Percentiles rank a stretch among this genome's conserved stretches.
Evolutionary conservation across 495 filamentous ascomycete genomes (phyloP).

Genomic region (Talaromyces wortmannii): DNA sequence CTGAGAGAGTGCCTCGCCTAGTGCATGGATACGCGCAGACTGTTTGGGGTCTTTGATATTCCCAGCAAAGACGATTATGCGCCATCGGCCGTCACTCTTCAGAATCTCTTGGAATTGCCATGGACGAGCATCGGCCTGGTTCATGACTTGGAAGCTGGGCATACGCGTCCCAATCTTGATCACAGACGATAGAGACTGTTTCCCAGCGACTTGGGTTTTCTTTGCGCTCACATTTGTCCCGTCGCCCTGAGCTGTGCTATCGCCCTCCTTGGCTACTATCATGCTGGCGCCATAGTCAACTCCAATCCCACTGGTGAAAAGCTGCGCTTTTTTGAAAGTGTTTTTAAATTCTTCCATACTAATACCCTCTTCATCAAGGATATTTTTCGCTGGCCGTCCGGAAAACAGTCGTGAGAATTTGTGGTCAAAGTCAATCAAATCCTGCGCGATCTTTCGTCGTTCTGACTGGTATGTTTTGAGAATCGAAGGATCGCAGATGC

Average conservation of each 20-base stretch:
- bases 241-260: slow-evolving; percentile 3
- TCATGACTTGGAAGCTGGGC: slow-evolving; percentile 52
- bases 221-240: slow-evolving; percentile 11
- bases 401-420: slow-evolving; percentile 11
- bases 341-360: slow-evolving; percentile 41
- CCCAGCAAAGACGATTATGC: slow-evolving; percentile 61
- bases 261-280: slow-evolving; percentile 20
- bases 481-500: slow-evolving; percentile 41
- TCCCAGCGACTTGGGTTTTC: background rate
- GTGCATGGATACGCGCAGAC: slow-evolving; percentile 28
- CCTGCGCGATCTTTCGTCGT: slow-evolving; percentile 59
- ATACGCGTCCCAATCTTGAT: slow-evolving; percentile 50
- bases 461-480: slow-evolving; percentile 66
- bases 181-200: slow-evolving; percentile 32
- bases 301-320: slow-evolving; percentile 33
- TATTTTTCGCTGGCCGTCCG: slow-evolving; percentile 28
- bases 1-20: slow-evolving; percentile 32
- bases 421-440: slow-evolving; percentile 66
- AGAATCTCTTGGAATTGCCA: slow-evolving; percentile 43
- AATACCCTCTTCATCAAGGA: slow-evolving; percentile 34
- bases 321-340: slow-evolving; percentile 24
- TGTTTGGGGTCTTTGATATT: slow-evolving; percentile 41
- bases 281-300: slow-evolving; percentile 29
- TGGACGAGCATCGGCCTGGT: slow-evolving; percentile 52
- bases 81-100: slow-evolving; percentile 53